Percentiles rank a stretch among this genome's conserved stretches.
phyloP scores from a whole-genome alignment of 306 rosid species.

The peach (Prunus persica) region Prunus_persica_NCBIv2 NC_034012.1:16859001-16859500 shows the following conservation, averaged over 20 bases:
- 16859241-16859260: too few relatives aligned
- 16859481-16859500: not conserved
- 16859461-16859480: not conserved
- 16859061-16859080: conserved; percentile 32
- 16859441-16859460: conserved; percentile 44
- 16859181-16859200: too few relatives aligned
- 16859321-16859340: conserved; percentile 46
- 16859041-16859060: conserved; percentile 36
- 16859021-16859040: conserved; percentile 42
- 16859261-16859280: too few relatives aligned
- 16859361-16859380: conserved; percentile 44
- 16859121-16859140: too few relatives aligned
- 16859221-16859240: too few relatives aligned
- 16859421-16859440: conserved; percentile 35
- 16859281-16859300: not conserved
- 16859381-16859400: conserved; percentile 40
- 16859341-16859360: conserved; percentile 47
- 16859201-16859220: too few relatives aligned
- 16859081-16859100: conserved; percentile 43
- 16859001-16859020: conserved; percentile 46
- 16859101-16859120: conserved; percentile 43
- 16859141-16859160: too few relatives aligned
- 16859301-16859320: not conserved
- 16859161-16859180: too few relatives aligned
- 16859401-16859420: conserved; percentile 38